phyloP scores from a whole-genome alignment of 179 eudicot genomes.

The Gypsophila paniculata region DNA sequence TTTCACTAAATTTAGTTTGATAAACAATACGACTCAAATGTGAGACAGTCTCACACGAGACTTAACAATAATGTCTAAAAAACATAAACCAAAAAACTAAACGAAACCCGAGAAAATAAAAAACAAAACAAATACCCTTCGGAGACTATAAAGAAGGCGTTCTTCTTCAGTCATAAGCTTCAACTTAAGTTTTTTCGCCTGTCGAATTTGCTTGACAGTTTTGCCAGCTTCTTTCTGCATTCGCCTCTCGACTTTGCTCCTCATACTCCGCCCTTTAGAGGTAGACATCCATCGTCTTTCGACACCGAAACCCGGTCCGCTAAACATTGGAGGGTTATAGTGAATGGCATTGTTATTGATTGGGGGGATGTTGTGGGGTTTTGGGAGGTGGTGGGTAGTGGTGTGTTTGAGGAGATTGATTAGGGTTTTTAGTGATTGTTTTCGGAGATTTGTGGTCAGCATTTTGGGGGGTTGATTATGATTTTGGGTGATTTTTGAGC shows the following conservation, averaged over 20 bases:
- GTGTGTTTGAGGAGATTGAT: slow-evolving; percentile 18
- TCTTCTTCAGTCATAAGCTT: slow-evolving; percentile 98
- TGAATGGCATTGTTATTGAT: slow-evolving; percentile 9
- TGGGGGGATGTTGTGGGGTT: background rate
- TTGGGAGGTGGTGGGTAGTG: slow-evolving; percentile 12
- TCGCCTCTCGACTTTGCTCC: slow-evolving; percentile 82
- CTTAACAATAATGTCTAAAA: too few species aligned
- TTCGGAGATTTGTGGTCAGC: slow-evolving; percentile 25
- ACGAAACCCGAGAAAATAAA: background rate
- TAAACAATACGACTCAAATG: too few species aligned
- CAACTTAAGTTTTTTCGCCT: slow-evolving; percentile 64
- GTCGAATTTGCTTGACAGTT: slow-evolving; percentile 72
- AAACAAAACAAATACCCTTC: slow-evolving; percentile 46
- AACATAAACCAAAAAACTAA: background rate
- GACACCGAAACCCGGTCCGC: slow-evolving; percentile 4
- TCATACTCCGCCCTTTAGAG: slow-evolving; percentile 61
- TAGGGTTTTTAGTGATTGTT: slow-evolving; percentile 26
- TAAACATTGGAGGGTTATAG: slow-evolving; percentile 15
- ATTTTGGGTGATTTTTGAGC: background rate
- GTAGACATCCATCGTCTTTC: slow-evolving; percentile 47
- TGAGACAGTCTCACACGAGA: too few species aligned
- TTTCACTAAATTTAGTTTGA: too few species aligned
- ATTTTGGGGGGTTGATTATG: slow-evolving; percentile 1
- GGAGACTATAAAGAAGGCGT: slow-evolving; percentile 65
- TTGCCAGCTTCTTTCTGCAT: slow-evolving; percentile 86